phyloP scores from a whole-genome alignment of 352 stramenopile genomes.

The Globisporangium acanthophoron region DNA sequence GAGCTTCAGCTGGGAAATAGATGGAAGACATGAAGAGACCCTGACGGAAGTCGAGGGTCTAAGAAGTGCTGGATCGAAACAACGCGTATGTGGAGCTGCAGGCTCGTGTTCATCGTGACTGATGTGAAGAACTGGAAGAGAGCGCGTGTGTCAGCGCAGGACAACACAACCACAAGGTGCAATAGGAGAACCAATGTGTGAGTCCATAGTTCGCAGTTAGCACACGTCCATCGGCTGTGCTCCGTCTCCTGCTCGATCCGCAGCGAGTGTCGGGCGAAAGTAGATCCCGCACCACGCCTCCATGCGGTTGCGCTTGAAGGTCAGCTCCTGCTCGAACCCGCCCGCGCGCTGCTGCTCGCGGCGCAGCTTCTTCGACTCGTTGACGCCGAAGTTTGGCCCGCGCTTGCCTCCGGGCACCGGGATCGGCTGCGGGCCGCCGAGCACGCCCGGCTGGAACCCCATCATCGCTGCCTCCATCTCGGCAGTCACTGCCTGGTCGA shows the following conservation, averaged over 20 bases:
- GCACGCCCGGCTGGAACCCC: slow-evolving; percentile 72
- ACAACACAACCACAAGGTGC: too few relatives aligned
- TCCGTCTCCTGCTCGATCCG: slow-evolving; percentile 8
- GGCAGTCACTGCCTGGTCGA: slow-evolving; percentile 81
- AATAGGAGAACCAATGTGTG: too few relatives aligned
- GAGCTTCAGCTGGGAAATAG: too few relatives aligned
- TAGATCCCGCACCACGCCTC: slow-evolving; percentile 81
- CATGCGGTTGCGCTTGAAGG: slow-evolving; percentile 72
- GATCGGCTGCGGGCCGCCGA: slow-evolving; percentile 67
- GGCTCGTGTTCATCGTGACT: too few relatives aligned
- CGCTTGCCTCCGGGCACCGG: slow-evolving; percentile 78
- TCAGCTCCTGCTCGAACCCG: slow-evolving; percentile 71
- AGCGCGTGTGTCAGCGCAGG: too few relatives aligned
- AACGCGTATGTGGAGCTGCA: too few relatives aligned
- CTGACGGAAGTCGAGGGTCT: too few relatives aligned
- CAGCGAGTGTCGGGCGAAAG: slow-evolving; percentile 43
- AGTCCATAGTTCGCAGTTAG: slow-evolving; percentile 3
- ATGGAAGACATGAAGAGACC: too few relatives aligned
- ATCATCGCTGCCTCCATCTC: slow-evolving; percentile 89
- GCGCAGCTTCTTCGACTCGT: slow-evolving; percentile 76
- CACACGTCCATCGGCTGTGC: slow-evolving; percentile 49
- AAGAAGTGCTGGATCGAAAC: too few relatives aligned
- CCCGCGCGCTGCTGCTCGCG: slow-evolving; percentile 74
- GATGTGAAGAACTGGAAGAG: too few relatives aligned
- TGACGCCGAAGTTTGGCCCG: slow-evolving; percentile 68